Base-by-base conservation (phyloP, 768 basidiomycete genomes). In the Psilocybe subaeruginosa region DNA sequence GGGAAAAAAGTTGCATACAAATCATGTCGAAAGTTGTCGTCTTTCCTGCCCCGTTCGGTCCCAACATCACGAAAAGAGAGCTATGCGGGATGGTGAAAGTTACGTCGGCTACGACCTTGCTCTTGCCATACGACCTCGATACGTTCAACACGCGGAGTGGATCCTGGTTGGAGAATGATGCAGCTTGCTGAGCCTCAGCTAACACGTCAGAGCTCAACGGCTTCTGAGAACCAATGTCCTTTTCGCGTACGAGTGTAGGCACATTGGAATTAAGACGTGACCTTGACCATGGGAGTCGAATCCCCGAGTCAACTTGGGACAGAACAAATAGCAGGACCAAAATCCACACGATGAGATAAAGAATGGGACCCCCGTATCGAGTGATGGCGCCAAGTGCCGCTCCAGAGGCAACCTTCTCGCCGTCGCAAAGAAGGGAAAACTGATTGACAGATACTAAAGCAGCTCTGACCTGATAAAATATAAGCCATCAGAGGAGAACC, bases 1-100 rank as follows among this genome's bases (percentile, higher is more conserved):
- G 45, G 11, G 35, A 45, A 46, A 1, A 12, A 23, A 23, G 23
- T 23, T 19, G 78, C 88, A 57, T 66, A 89, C 89, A 85, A 58
- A 93, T 92, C 69, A 91, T 82, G 62, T 91, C 89, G 72, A 93
- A 90, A 0, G 87, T 88, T 0, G 92, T 92, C 8, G 90, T 92
- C 73, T 93, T 93, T 0, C 92, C 91, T 1, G 91, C 92, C 2
- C 92, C 92, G 63, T 93, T 93, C 0, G 92, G 92, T 1, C 92
- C 92, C 16, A 93, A 78, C 63, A 93, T 71, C 7, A 87, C 89
- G 66, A 91, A 90, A 12, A 90, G 50, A 5, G 85, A 86, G 48
- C 89, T 82, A 37, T 72, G 73, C 0, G 83, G 74, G 29, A 92
- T 86, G 0, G 85, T 86, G 65, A 92, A 85, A 59, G 83, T 88